Evolutionary conservation across 2,329 filamentous ascomycete species (phyloP), one percentile per base, ranked within the genome.

Genomic region (Talaromyces sp.): DNA sequence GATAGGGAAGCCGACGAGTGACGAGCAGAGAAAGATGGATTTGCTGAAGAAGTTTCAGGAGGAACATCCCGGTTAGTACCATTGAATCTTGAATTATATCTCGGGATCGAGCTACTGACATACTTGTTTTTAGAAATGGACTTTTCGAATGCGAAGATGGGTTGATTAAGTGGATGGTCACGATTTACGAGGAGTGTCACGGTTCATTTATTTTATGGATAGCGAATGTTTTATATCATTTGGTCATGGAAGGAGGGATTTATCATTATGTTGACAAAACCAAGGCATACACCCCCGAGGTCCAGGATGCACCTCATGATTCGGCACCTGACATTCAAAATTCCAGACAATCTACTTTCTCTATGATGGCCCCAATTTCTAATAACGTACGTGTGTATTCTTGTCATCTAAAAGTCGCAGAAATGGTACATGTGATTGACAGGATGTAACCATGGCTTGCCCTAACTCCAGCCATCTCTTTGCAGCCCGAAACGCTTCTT

Each of bases 1-100:
- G 79, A 80, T 83, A 75, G 94, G 94, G 4, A 82, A 88, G 74
- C 90, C 91, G 48, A 91, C 88, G 11, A 96, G 90, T 64, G 94
- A 97, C 65, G 94, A 99, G 79, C 87, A 96, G 82, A 90, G 92
- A 81, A 97, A 97, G 83, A 77, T 86, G 70, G 93, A 99, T 57
- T 87, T 99, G 67, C 77, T 99, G 71, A 89, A 89, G 77, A 91
- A 95, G 79, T 97, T 99, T 77, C 88, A 97, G 83, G 80, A 79
- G 53, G 85, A 96, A 68, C 85, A 88, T 75, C 85, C 85, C 1
- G 74, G 74, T 76, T 65, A 62, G 67, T 68, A 8, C 1, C 17
- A 28, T 33, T 22, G 37, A 51, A 21, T 35, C 31, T 51, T 17
- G 2, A 15, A 33, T 36, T 54, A 8, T 48, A 55, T 56, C 28